Percentiles rank a stretch among this genome's conserved stretches.
These are phyloP conservation scores for Dichotomocladium elegans DNA, from an alignment of 371 early-diverging fungal genomes.

Conservation along the genomic window DNA sequence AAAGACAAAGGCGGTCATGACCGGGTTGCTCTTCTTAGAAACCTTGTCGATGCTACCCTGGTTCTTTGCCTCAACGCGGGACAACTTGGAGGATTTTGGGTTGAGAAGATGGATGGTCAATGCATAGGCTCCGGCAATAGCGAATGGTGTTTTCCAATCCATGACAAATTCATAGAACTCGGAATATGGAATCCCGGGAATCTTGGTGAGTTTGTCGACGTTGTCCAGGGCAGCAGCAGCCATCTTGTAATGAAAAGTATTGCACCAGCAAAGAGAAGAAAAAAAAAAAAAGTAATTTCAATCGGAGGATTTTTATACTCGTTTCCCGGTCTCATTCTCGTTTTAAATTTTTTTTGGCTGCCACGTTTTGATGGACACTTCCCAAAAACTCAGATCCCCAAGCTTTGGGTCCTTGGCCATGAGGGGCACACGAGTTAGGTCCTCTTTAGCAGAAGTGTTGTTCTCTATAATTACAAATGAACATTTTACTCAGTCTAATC, in stretches of 20 bases:
- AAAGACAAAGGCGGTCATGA: slow-evolving; percentile 64
- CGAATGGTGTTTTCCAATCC: slow-evolving; percentile 74
- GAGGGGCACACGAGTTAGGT: background rate
- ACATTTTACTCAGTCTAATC: background rate
- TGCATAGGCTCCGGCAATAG: slow-evolving; percentile 49
- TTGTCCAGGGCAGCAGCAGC: slow-evolving; percentile 4
- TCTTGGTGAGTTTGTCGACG: slow-evolving; percentile 28
- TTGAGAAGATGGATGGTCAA: slow-evolving; percentile 43
- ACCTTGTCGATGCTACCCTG: slow-evolving; percentile 26
- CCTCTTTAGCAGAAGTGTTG: too few relatives aligned
- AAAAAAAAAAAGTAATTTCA: slow-evolving; percentile 4
- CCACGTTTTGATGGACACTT: too few relatives aligned
- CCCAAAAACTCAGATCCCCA: slow-evolving; percentile 21
- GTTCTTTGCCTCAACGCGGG: slow-evolving; percentile 51
- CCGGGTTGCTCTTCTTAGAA: slow-evolving; percentile 31
- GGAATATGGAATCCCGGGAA: slow-evolving; percentile 57
- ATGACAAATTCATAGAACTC: slow-evolving; percentile 65
- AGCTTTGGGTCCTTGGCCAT: slow-evolving; percentile 13
- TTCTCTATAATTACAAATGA: too few relatives aligned
- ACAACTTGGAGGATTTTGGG: slow-evolving; percentile 50
- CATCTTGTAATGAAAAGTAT: too few relatives aligned
- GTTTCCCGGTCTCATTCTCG: too few relatives aligned
- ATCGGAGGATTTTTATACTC: slow-evolving; percentile 12
- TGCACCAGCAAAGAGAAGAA: background rate
- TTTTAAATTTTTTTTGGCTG: background rate